phyloP scores from a whole-genome alignment of 192 early-diverging fungal species.

The Coemansia sp. region DNA sequence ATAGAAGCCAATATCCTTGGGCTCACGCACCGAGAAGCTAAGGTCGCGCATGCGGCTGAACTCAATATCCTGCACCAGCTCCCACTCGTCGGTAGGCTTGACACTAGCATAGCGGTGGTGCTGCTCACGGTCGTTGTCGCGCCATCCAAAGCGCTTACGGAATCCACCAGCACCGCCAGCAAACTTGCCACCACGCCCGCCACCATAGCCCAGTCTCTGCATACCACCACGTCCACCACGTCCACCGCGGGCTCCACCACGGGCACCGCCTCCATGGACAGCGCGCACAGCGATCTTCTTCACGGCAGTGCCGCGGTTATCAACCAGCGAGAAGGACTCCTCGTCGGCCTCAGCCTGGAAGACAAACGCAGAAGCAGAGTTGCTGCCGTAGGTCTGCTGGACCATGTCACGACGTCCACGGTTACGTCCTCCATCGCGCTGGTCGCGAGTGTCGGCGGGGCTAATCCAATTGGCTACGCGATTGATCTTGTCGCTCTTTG shows the following conservation, averaged over 20 bases:
- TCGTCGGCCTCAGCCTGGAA: slow-evolving; percentile 93
- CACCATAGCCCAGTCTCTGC: slow-evolving; percentile 55
- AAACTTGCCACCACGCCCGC: slow-evolving; percentile 49
- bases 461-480: slow-evolving; percentile 94
- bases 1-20: slow-evolving; percentile 81
- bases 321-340: slow-evolving; percentile 90
- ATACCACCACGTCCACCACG: slow-evolving; percentile 35
- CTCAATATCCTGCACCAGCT: slow-evolving; percentile 92
- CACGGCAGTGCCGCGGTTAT: slow-evolving; percentile 39
- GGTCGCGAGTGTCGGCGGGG: slow-evolving; percentile 66
- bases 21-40: slow-evolving; percentile 76
- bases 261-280: slow-evolving; percentile 28
- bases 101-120: slow-evolving; percentile 86
- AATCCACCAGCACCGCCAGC: slow-evolving; percentile 52
- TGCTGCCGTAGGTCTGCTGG: slow-evolving; percentile 86
- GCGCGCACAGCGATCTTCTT: slow-evolving; percentile 37
- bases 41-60: slow-evolving; percentile 86
- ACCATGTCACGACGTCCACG: slow-evolving; percentile 50
- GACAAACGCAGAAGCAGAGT: slow-evolving; percentile 80
- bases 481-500: slow-evolving; percentile 93
- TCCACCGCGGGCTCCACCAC: slow-evolving; percentile 42
- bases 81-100: slow-evolving; percentile 88
- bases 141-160: slow-evolving; percentile 48
- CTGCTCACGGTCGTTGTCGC: slow-evolving; percentile 63
- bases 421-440: slow-evolving; percentile 54